phyloP scores from a whole-genome alignment of 345 rosid species.

The Abelmoschus esculentus region DNA sequence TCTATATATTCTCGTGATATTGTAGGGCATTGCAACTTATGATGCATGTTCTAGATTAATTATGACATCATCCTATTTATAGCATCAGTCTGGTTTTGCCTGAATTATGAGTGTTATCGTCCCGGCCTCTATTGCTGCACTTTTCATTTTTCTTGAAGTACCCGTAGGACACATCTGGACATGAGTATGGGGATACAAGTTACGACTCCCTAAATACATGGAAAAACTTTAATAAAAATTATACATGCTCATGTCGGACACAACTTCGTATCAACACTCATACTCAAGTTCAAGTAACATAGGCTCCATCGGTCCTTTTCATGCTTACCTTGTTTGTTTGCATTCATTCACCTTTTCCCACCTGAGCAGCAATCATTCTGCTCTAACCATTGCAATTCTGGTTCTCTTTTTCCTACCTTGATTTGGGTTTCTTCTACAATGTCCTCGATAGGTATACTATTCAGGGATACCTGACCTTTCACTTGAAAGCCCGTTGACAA shows the following conservation, averaged over 20 bases:
- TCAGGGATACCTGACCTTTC: constrained; percentile 49
- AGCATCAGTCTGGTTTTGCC: too few species aligned
- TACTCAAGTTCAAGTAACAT: not conserved
- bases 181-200: not conserved
- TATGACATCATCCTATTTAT: too few species aligned
- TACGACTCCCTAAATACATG: not conserved
- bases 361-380: not conserved
- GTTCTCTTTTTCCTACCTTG: not conserved
- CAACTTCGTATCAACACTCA: not conserved
- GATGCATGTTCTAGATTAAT: too few species aligned
- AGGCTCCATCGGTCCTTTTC: not conserved
- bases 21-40: too few species aligned
- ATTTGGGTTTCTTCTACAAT: not conserved
- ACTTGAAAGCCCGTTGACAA: constrained; percentile 33
- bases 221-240: too few species aligned
- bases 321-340: not conserved
- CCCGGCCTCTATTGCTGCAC: too few species aligned
- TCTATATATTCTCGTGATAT: too few species aligned
- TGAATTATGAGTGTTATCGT: too few species aligned
- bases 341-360: not conserved
- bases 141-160: too few species aligned
- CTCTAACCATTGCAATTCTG: too few species aligned
- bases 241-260: not conserved
- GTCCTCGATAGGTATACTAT: constrained; percentile 33
- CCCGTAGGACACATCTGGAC: not conserved